Evolutionary conservation across 768 basidiomycete species (phyloP).

Genomic region (Leccinum fibrillosum): DNA sequence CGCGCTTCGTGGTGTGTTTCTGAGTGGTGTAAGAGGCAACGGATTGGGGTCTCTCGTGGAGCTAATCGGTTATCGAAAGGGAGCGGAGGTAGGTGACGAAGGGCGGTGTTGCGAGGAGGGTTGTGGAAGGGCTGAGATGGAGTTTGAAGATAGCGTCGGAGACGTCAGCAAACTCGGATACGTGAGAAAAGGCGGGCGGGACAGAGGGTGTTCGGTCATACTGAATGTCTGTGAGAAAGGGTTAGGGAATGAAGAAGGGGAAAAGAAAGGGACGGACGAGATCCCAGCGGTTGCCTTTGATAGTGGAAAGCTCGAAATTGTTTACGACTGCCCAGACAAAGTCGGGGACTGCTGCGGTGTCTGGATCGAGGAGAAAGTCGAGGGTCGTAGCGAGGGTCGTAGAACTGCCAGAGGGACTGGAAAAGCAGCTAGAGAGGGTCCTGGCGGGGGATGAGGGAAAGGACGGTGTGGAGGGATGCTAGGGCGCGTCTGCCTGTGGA

Average conservation of each 20-base stretch:
- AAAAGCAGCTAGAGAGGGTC: constrained; percentile 68
- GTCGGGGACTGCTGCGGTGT: constrained; percentile 44
- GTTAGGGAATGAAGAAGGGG: neutral
- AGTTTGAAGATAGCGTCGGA: constrained; percentile 74
- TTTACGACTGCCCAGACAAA: constrained; percentile 84
- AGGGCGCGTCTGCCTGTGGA: constrained; percentile 83
- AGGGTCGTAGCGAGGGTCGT: constrained; percentile 78
- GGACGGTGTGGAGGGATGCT: constrained; percentile 73
- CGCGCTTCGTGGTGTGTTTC: constrained; percentile 58
- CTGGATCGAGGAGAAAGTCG: constrained; percentile 68
- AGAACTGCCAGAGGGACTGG: constrained; percentile 58
- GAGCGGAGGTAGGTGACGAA: constrained; percentile 79
- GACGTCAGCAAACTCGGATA: constrained; percentile 88
- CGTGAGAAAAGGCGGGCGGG: constrained; percentile 62
- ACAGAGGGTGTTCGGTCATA: constrained; percentile 63
- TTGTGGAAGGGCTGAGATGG: constrained; percentile 35
- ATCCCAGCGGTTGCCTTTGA: constrained; percentile 81
- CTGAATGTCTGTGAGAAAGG: constrained; percentile 65
- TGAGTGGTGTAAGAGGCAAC: constrained; percentile 45
- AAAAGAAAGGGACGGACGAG: constrained; percentile 52
- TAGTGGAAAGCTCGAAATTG: constrained; percentile 70
- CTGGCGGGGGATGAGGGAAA: constrained; percentile 79
- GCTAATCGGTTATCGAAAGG: constrained; percentile 87
- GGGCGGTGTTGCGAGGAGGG: constrained; percentile 62
- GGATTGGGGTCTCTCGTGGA: constrained; percentile 32